These are phyloP conservation scores for Phlebopus sp. DNA, from an alignment of 1,284 basidiomycete genomes.

Conservation along the genomic window DNA sequence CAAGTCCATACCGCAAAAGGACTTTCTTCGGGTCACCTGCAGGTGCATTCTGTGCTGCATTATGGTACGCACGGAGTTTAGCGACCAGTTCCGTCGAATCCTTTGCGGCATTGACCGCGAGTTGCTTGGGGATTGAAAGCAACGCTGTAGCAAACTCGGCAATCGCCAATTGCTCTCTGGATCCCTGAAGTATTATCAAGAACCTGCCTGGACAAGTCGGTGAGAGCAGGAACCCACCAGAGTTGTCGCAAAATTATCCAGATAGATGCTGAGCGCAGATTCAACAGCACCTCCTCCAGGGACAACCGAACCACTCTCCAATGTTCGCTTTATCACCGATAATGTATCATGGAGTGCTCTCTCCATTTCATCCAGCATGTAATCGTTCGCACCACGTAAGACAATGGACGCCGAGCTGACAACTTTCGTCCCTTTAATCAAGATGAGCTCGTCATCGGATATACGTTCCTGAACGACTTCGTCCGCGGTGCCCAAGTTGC, in stretches of 20 bases:
- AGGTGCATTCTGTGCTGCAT: conserved; percentile 91
- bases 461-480: conserved; percentile 97
- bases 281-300: conserved; percentile 98
- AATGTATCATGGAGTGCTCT: conserved; percentile 93
- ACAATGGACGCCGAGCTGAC: conserved; percentile 94
- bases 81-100: conserved; percentile 98
- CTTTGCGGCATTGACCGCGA: conserved; percentile 97
- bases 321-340: conserved; percentile 94
- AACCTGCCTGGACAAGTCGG: background rate
- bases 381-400: conserved; percentile 97
- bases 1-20: conserved; percentile 93
- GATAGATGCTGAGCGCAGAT: conserved; percentile 93
- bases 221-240: conserved; percentile 54
- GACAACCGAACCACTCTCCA: conserved; percentile 95
- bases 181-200: conserved; percentile 61
- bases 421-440: conserved; percentile 97
- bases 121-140: conserved; percentile 93
- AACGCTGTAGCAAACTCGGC: conserved; percentile 96
- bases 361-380: conserved; percentile 99
- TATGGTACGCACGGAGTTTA: conserved; percentile 96
- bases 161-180: conserved; percentile 96
- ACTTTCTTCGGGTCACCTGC: conserved; percentile 92
- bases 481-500: conserved; percentile 87
- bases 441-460: conserved; percentile 97
- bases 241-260: conserved; percentile 99